These are phyloP conservation scores for Datisca glomerata DNA, from an alignment of 306 rosid genomes.

Conservation along the genomic window DNA sequence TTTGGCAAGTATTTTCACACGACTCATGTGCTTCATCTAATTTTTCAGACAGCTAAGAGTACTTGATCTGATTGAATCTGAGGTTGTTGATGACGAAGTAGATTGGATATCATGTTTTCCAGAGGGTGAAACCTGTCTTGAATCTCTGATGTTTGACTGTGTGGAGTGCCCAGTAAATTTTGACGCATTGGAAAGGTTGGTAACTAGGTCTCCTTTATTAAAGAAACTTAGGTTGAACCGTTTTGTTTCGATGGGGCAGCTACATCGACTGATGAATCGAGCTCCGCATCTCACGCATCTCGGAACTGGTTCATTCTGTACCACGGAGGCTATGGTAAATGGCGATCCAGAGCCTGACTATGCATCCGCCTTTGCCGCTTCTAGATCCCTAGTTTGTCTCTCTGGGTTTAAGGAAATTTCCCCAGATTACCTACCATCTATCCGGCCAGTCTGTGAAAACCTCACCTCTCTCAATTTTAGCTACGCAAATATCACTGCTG, in stretches of 20 bases:
- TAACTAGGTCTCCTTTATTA: slow-evolving; percentile 67
- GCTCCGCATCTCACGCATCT: slow-evolving; percentile 75
- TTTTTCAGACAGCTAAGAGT: slow-evolving; percentile 52
- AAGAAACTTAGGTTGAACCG: slow-evolving; percentile 64
- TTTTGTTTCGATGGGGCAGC: slow-evolving; percentile 39
- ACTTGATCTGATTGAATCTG: slow-evolving; percentile 71
- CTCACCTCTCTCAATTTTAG: slow-evolving; percentile 70
- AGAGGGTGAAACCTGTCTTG: slow-evolving; percentile 43
- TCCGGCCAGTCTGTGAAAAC: slow-evolving; percentile 55
- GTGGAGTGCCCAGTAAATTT: slow-evolving; percentile 47
- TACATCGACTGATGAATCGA: slow-evolving; percentile 38
- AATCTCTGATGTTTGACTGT: slow-evolving; percentile 69
- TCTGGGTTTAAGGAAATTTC: slow-evolving; percentile 69
- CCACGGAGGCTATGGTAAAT: slow-evolving; percentile 22
- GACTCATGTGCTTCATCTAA: slow-evolving; percentile 2
- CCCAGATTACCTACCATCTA: slow-evolving; percentile 45
- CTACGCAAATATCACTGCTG: slow-evolving; percentile 46
- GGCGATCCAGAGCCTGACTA: slow-evolving; percentile 57
- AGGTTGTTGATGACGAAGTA: slow-evolving; percentile 41
- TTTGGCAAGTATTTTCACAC: neutral
- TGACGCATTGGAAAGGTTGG: slow-evolving; percentile 72
- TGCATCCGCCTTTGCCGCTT: slow-evolving; percentile 51
- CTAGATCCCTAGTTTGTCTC: slow-evolving; percentile 69
- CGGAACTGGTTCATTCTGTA: slow-evolving; percentile 54
- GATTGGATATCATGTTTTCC: slow-evolving; percentile 82